phyloP scores from a whole-genome alignment of 352 stramenopile genomes.

The Phytophthora parvispora region DNA sequence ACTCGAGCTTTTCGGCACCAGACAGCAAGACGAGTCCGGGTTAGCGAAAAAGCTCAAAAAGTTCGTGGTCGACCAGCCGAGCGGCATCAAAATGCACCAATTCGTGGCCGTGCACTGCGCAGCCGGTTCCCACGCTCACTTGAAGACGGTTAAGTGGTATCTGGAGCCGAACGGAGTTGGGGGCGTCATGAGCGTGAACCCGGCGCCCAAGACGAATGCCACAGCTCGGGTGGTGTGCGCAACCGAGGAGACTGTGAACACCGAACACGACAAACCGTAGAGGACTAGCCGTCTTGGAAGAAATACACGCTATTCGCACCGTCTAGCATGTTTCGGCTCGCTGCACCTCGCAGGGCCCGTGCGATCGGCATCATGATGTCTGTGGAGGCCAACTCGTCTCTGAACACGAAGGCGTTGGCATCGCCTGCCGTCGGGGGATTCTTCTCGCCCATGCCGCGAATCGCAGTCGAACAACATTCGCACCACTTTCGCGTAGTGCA shows the following conservation, averaged over 20 bases:
- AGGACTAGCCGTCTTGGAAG: too few relatives aligned
- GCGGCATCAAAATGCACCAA: constrained; percentile 23
- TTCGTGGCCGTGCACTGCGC: constrained; percentile 34
- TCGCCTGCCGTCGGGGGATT: neutral
- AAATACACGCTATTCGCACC: too few relatives aligned
- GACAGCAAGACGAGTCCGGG: neutral
- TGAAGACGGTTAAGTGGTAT: constrained; percentile 33
- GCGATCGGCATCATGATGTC: neutral
- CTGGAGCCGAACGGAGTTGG: constrained; percentile 20
- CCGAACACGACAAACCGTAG: neutral
- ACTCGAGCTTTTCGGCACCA: constrained; percentile 24
- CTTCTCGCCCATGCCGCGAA: too few relatives aligned
- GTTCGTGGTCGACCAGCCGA: constrained; percentile 19
- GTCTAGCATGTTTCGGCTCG: too few relatives aligned
- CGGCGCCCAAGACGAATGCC: neutral
- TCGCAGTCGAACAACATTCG: too few relatives aligned
- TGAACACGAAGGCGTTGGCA: neutral
- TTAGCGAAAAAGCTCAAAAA: constrained; percentile 16
- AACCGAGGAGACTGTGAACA: neutral
- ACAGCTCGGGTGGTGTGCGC: constrained; percentile 13
- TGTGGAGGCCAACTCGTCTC: neutral
- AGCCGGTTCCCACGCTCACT: constrained; percentile 21
- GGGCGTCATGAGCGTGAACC: constrained; percentile 28
- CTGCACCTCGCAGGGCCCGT: neutral
- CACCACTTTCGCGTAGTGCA: too few relatives aligned